Evolutionary conservation across 345 rosid genomes (phyloP).

Genomic region (Moricandia arvensis): DNA sequence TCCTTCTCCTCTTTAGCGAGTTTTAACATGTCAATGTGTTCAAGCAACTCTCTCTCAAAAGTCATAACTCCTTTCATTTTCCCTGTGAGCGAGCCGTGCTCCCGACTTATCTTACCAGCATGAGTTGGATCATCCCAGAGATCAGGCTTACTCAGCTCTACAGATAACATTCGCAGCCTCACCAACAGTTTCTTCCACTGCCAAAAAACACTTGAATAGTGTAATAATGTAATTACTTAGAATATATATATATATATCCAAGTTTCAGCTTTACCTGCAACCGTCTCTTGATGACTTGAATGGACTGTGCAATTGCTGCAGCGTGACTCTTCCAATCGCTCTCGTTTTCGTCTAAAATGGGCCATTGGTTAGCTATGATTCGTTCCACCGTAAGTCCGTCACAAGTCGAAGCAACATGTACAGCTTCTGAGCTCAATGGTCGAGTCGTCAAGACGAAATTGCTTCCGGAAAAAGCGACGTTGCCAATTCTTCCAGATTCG

Average conservation of each 20-base stretch:
- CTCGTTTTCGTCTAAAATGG: conserved; percentile 72
- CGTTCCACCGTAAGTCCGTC: conserved; percentile 86
- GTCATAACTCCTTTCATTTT: conserved; percentile 73
- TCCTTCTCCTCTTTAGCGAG: conserved; percentile 89
- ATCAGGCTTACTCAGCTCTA: conserved; percentile 65
- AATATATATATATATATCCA: no score
- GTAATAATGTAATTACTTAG: no score
- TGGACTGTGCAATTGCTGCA: conserved; percentile 86
- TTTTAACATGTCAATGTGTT: conserved; percentile 92
- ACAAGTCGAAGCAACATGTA: conserved; percentile 48
- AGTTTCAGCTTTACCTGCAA: no score
- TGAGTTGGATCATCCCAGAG: conserved; percentile 87
- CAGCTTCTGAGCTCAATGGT: conserved; percentile 48
- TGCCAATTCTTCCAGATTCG: not conserved
- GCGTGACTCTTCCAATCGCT: conserved; percentile 94
- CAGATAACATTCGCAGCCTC: conserved; percentile 60
- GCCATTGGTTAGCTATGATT: conserved; percentile 71
- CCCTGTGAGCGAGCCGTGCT: conserved; percentile 71
- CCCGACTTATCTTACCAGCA: conserved; percentile 87
- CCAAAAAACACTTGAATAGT: no score
- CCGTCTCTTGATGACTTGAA: conserved; percentile 86
- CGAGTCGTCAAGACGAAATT: conserved; percentile 36
- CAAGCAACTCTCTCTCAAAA: conserved; percentile 80
- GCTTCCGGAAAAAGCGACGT: conserved; percentile 21
- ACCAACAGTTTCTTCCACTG: conserved; percentile 83